Base-by-base conservation (phyloP, 23 red algal genomes). In the Gracilaria caudata region DNA sequence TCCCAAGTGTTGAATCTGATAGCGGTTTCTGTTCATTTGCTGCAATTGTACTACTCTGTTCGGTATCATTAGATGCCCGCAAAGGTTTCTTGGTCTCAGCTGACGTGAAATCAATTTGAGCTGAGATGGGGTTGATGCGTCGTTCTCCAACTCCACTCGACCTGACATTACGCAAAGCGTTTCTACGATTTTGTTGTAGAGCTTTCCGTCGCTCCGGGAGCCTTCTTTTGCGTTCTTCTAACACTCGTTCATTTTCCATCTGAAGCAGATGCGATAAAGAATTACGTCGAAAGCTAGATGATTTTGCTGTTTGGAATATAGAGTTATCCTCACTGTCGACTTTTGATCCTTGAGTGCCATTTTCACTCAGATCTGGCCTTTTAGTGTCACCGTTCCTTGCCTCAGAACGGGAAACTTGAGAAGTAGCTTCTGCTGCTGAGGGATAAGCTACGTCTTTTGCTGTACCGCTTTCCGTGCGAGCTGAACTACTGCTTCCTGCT, bases 21-120 rank as follows among this genome's bases (percentile, higher is more conserved):
- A 24, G 7, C 36, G 35, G 36, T 1, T 40, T 59, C 19, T 8
- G 77, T 59, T 51, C 77, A 4, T 54, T 80, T 8, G 25, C 19
- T 39, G 0, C 11, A 21, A 24, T 19, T 17, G 3, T 21, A 51
- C 61, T 59, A 30, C 21, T 23, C 4, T 26, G 19, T 80, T 55
- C 61, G 77, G 38, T 29, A 60, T 53, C 51, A n/a, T 60, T 33
- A 23, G 26, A 0, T 59, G 3, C 5, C 4, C n/a, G 20, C 51
- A 63, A 16, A 32, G 53, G 28, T 41, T 6, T 39, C 51, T 5
- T 58, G 34, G 32, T 25, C 30, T 80, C 56, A 21, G 65, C 63
- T 80, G 77, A 57, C 20, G 82, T 86, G 66, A 86, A 86, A 16
- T 86, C 82, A 71, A 86, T 64, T 14, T 55, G 61, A 37, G 82